Evolutionary conservation across 2,329 filamentous ascomycete species (phyloP).

Genomic region (Colletotrichum caudatum): DNA sequence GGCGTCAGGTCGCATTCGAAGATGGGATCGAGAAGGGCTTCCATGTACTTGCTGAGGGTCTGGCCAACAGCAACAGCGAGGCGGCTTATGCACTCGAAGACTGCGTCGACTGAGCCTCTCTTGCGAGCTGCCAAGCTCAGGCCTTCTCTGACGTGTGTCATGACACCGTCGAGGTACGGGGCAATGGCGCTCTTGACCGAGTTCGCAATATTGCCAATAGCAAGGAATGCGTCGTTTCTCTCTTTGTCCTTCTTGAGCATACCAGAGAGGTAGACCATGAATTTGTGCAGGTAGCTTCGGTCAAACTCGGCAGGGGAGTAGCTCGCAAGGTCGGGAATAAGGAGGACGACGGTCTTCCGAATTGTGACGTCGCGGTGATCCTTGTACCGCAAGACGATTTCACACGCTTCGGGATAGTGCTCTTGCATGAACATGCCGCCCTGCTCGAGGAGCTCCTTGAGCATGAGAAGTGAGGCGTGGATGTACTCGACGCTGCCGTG

Average conservation of each 20-base stretch:
- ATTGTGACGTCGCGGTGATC: slow-evolving; percentile 92
- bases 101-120: slow-evolving; percentile 76
- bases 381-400: slow-evolving; percentile 91
- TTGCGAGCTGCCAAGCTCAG: slow-evolving; percentile 82
- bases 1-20: slow-evolving; percentile 96
- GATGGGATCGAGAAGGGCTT: slow-evolving; percentile 92
- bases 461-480: slow-evolving; percentile 91
- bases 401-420: slow-evolving; percentile 90
- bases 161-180: slow-evolving; percentile 92
- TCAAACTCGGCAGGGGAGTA: slow-evolving; percentile 94
- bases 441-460: slow-evolving; percentile 92
- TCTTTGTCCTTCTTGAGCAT: slow-evolving; percentile 97
- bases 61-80: slow-evolving; percentile 95
- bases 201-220: slow-evolving; percentile 96
- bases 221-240: slow-evolving; percentile 91
- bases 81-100: slow-evolving; percentile 98
- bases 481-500: slow-evolving; percentile 86
- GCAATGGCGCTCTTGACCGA: slow-evolving; percentile 95
- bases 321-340: slow-evolving; percentile 92
- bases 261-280: slow-evolving; percentile 95
- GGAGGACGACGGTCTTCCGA: slow-evolving; percentile 86
- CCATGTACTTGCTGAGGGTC: slow-evolving; percentile 98
- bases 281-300: slow-evolving; percentile 87
- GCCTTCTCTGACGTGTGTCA: slow-evolving; percentile 93
- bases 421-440: slow-evolving; percentile 99